phyloP scores from a whole-genome alignment of 2,329 filamentous ascomycete species.

The Xylaria sp. region DNA sequence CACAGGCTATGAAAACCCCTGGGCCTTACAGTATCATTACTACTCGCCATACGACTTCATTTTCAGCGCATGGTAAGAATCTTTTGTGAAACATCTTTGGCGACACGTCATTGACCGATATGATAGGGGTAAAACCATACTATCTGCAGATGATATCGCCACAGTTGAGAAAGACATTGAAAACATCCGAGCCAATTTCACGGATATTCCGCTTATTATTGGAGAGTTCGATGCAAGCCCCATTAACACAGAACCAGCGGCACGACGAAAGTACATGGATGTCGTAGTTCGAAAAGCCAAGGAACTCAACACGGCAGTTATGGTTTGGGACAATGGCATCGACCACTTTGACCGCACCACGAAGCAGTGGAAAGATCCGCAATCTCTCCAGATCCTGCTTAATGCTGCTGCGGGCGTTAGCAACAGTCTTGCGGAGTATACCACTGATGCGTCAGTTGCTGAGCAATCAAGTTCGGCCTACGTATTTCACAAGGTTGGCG shows the following conservation, averaged over 20 bases:
- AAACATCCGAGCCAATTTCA: conserved; percentile 65
- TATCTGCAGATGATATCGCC: conserved; percentile 64
- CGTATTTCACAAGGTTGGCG: conserved; percentile 64
- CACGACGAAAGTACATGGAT: conserved; percentile 69
- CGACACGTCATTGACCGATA: not conserved
- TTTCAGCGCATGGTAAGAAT: conserved; percentile 55
- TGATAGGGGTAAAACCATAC: conserved; percentile 67
- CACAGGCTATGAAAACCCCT: conserved; percentile 63
- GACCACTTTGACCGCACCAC: conserved; percentile 65
- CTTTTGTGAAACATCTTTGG: no score
- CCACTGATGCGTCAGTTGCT: conserved; percentile 58
- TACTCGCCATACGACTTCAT: conserved; percentile 66
- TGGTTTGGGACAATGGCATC: conserved; percentile 70
- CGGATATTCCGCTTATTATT: conserved; percentile 64
- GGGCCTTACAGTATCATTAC: conserved; percentile 71
- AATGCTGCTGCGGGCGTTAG: conserved; percentile 56
- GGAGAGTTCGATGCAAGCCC: conserved; percentile 67
- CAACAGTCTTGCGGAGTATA: conserved; percentile 65
- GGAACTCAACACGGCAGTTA: conserved; percentile 60
- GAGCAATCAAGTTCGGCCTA: conserved; percentile 64
- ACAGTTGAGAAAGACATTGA: conserved; percentile 61
- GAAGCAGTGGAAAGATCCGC: conserved; percentile 62
- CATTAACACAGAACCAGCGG: conserved; percentile 63
- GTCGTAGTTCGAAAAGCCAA: conserved; percentile 61
- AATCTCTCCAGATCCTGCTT: conserved; percentile 59